phyloP scores from a whole-genome alignment of 2,329 filamentous ascomycete species.

The Scleromitrula shiraiana region DNA sequence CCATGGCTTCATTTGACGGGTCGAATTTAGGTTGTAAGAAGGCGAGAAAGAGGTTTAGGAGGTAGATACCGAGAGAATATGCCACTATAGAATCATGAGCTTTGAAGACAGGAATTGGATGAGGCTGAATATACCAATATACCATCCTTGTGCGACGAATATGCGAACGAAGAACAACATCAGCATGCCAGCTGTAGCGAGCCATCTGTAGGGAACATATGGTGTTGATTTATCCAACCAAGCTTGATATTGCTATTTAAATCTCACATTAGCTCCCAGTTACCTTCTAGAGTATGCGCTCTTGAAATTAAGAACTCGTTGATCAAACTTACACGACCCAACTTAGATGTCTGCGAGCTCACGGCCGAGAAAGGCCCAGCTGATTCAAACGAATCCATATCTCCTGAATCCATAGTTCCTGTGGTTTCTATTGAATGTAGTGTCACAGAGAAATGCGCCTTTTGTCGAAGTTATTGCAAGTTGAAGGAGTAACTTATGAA shows the following conservation, averaged over 20 bases:
- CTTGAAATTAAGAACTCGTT: background rate
- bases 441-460: background rate
- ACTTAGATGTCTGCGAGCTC: constrained; percentile 70
- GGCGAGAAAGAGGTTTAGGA: constrained; percentile 97
- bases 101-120: background rate
- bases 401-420: no score
- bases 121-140: constrained; percentile 63
- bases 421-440: background rate
- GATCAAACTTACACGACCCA: constrained; percentile 56
- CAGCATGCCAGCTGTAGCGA: constrained; percentile 69
- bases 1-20: constrained; percentile 80
- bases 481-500: background rate
- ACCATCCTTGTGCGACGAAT: constrained; percentile 92
- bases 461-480: background rate
- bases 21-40: constrained; percentile 99
- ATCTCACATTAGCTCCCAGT: background rate
- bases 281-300: background rate
- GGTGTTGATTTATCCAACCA: constrained; percentile 92
- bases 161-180: constrained; percentile 82
- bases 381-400: constrained; percentile 80
- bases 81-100: constrained; percentile 53
- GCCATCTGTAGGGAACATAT: constrained; percentile 82
- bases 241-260: constrained; percentile 75
- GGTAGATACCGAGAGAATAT: constrained; percentile 96
- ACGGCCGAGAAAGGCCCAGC: constrained; percentile 90